phyloP scores from a whole-genome alignment of 257 asterid species.

The Verbascum thapsus region DNA sequence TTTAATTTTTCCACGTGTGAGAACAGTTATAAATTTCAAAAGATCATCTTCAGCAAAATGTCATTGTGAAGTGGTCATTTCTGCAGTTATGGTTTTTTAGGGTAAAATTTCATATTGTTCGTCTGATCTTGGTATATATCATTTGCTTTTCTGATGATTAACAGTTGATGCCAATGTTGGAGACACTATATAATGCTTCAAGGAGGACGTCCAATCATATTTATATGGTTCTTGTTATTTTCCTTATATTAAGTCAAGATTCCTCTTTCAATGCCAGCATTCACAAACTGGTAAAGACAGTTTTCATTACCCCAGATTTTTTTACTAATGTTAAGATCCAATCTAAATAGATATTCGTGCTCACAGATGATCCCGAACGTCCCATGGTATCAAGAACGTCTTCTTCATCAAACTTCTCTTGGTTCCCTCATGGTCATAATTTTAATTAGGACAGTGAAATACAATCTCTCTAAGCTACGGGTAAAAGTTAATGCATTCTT shows the following conservation, averaged over 20 bases:
- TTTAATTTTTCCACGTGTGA: background rate
- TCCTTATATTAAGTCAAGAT: constrained; percentile 95
- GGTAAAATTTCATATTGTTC: constrained; percentile 1
- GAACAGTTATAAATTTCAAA: background rate
- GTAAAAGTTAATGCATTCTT: constrained; percentile 39
- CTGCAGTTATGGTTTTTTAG: constrained; percentile 14
- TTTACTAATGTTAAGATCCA: constrained; percentile 21
- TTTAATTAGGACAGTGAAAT: constrained; percentile 68
- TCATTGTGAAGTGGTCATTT: background rate
- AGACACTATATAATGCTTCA: constrained; percentile 85
- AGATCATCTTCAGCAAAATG: background rate
- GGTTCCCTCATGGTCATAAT: constrained; percentile 87
- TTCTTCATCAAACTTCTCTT: constrained; percentile 51
- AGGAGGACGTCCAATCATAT: constrained; percentile 84
- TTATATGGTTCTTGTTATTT: constrained; percentile 86
- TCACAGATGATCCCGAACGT: constrained; percentile 74
- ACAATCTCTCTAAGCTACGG: constrained; percentile 62
- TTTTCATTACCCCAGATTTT: constrained; percentile 14
- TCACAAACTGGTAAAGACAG: constrained; percentile 69
- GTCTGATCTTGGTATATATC: constrained; percentile 26
- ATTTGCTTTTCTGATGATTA: constrained; percentile 29
- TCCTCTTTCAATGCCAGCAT: constrained; percentile 86
- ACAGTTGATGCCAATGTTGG: constrained; percentile 96
- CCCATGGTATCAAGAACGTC: constrained; percentile 62
- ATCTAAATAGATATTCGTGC: constrained; percentile 28